Base-by-base conservation (phyloP, 2,329 filamentous ascomycete genomes). In the Geosmithia morbida region DNA sequence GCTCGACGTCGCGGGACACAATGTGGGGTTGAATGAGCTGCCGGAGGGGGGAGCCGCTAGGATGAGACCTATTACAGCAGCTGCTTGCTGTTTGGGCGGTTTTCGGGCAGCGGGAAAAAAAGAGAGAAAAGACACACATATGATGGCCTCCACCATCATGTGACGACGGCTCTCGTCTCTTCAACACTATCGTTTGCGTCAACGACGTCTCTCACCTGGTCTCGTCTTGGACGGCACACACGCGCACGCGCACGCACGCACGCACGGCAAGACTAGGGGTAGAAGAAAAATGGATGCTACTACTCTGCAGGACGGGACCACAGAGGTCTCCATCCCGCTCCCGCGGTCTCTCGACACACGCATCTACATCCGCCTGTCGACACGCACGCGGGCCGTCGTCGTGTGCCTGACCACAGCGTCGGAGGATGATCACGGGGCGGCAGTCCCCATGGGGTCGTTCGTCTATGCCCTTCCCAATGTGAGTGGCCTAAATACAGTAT, bases 401-500 rank as follows among this genome's bases (percentile, higher is more conserved):
- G 60, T 83, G n/a, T 78, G 79, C 56, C 64, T 83, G 43, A 77
- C 78, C 1, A 82, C 79, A 0, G 69, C 73, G 3, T 60, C 71
- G 22, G 67, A 68, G 48, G 75, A 76, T 46, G 72, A 78, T 41
- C 60, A 64, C n/a, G 66, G 66, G 13, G 59, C 64, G 8, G 60
- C 70, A 7, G 67, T 75, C 41, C 68, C 75, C 45, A 74, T 97
- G 64, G 90, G 92, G 2, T 95, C 87, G 45, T 90, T 97, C 59
- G 86, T 97, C 43, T 97, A 95, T 61, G 86, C 89, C 2, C 77
- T 98, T 61, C 90, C 92, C 16, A 85, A 95, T 66, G 92, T 95
- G 68, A 56, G 68, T 61, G 14, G 22, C 22, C 26, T 44, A n/a
- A 19, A 13, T 14, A 43, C 20, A n/a, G n/a, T n/a, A n/a, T n/a